phyloP scores from a whole-genome alignment of 306 rosid genomes.

The Luffa aegyptiaca region DNA sequence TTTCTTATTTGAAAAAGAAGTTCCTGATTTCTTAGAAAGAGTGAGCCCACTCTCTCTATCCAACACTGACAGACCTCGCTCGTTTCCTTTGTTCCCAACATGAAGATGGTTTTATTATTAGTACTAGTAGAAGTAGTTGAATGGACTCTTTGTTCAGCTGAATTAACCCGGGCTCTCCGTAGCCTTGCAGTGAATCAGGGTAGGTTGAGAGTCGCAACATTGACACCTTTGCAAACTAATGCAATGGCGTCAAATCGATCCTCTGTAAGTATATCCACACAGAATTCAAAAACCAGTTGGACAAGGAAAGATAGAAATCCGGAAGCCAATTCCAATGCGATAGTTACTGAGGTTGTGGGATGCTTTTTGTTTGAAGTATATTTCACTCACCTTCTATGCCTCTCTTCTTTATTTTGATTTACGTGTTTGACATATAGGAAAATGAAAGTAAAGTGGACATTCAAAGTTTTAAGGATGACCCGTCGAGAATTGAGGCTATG shows the following conservation, averaged over 20 bases:
- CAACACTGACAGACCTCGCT: neutral
- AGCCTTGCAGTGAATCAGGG: conserved; percentile 42
- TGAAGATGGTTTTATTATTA: neutral
- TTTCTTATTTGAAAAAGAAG: neutral
- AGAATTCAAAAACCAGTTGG: conserved; percentile 16
- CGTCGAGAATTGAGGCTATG: conserved; percentile 46
- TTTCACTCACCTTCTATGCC: neutral
- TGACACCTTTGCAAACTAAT: conserved; percentile 23
- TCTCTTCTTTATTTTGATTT: neutral
- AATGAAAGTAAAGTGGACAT: conserved; percentile 33
- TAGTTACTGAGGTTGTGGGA: conserved; percentile 29
- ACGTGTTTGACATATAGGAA: conserved; percentile 27
- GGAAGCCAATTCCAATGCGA: conserved; percentile 28
- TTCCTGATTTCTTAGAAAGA: neutral
- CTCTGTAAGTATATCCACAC: conserved; percentile 29
- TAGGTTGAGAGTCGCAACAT: conserved; percentile 29
- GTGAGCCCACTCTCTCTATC: neutral
- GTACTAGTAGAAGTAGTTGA: neutral
- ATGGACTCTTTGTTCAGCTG: conserved; percentile 4
- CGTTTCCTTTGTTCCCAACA: neutral
- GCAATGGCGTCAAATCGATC: conserved; percentile 38
- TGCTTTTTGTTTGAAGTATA: neutral
- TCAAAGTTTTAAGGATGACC: conserved; percentile 53
- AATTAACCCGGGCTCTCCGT: conserved; percentile 16
- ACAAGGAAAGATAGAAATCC: conserved; percentile 25